Base-by-base conservation (phyloP, 768 basidiomycete genomes). In the Inosperma sp. region DNA sequence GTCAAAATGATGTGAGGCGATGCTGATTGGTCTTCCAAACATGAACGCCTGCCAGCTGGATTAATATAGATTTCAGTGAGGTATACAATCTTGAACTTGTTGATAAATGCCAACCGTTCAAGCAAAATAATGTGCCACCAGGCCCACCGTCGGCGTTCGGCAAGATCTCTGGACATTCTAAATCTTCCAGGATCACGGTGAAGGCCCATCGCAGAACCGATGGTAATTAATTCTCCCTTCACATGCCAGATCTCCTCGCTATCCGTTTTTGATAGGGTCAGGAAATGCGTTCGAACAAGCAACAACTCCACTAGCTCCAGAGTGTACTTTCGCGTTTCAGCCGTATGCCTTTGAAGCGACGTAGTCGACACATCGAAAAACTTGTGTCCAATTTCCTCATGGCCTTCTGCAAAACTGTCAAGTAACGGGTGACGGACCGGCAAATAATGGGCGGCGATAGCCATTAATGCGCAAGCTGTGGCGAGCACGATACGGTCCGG, bases 71-170 rank as follows among this genome's bases (percentile, higher is more conserved):
- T 41, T 49, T 30, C 33, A 43, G 43, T 45, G 46, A 43, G 51
- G 52, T 48, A 37, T 48, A 31, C 37, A 36, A 47, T 17, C 41
- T 50, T 35, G 29, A 47, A 49, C 56, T n/a, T n/a, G n/a, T n/a
- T 51, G 47, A 35, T 12, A 27, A 47, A 36, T 21, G 46, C 79
- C 29, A 46, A 86, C 87, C 88, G 75, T 70, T 91, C 89, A 26
- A 90, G 74, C 46, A 88, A 72, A 30, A 92, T 68, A 53, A 88
- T 87, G 66, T 92, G 87, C 89, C 89, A 92, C 89, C 89, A 92
- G 6, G 87, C 86, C 89, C 89, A 91, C 48, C 89, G 74, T 44
- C 90, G 74, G 51, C 89, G 77, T 64, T 91, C 89, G 29, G 86
- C 83, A 8, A 82, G 68, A 52, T 82, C 82, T 51, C 76, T 74